These are phyloP conservation scores for Collybia sordida DNA, from an alignment of 768 basidiomycete species.

Conservation along the genomic window DNA sequence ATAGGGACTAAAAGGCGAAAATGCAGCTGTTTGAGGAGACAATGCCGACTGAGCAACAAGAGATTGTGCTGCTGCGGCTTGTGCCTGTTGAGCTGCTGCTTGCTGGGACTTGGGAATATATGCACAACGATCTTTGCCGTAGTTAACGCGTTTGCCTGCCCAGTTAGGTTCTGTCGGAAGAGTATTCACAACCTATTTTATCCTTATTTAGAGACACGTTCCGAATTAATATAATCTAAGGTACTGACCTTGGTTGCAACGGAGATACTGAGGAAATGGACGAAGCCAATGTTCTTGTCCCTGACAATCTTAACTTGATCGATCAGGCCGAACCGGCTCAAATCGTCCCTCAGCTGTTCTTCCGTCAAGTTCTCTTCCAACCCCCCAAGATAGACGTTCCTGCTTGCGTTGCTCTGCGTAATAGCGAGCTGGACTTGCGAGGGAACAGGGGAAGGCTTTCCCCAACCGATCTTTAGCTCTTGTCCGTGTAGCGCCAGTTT, in stretches of 20 bases:
- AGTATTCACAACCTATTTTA: slow-evolving; percentile 81
- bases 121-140: slow-evolving; percentile 97
- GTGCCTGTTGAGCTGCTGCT: slow-evolving; percentile 83
- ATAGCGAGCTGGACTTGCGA: slow-evolving; percentile 86
- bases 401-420: slow-evolving; percentile 86
- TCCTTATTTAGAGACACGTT: too few species aligned
- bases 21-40: slow-evolving; percentile 20
- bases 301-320: slow-evolving; percentile 99
- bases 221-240: not conserved
- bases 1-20: slow-evolving; percentile 53
- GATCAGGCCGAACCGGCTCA: slow-evolving; percentile 91
- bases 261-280: slow-evolving; percentile 95
- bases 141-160: slow-evolving; percentile 96
- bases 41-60: slow-evolving; percentile 55
- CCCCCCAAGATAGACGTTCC: slow-evolving; percentile 96
- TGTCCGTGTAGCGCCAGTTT: slow-evolving; percentile 91
- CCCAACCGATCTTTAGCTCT: slow-evolving; percentile 99
- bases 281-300: slow-evolving; percentile 99
- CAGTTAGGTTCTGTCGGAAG: slow-evolving; percentile 90
- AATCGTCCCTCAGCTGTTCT: slow-evolving; percentile 87
- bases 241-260: slow-evolving; percentile 86
- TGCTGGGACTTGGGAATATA: slow-evolving; percentile 96
- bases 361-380: slow-evolving; percentile 90
- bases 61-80: slow-evolving; percentile 82
- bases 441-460: slow-evolving; percentile 89